Evolutionary conservation across 2,329 filamentous ascomycete genomes (phyloP), one percentile per base, ranked within the genome.

Genomic region (Ophidiomyces ophidiicola): DNA sequence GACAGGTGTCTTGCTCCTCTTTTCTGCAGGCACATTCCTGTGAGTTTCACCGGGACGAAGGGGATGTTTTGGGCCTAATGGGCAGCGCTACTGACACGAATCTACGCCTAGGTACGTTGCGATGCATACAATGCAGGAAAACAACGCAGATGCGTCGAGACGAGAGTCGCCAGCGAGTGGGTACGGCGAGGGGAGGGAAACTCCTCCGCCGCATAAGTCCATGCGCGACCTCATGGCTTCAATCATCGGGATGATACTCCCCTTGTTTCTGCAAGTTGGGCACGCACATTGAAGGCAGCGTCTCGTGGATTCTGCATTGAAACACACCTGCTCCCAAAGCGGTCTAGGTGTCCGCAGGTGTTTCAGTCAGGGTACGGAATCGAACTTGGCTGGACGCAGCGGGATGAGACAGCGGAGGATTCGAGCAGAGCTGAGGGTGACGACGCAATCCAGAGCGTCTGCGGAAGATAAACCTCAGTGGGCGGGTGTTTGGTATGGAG

Each of bases 81-180:
- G 7, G 40, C 4, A 23, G 14, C 35, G 29, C 10, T 28, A 29
- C 20, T 31, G n/a, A 24, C 15, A 17, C 5, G 18, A 17, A 28
- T 14, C 18, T 12, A 23, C 10, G 6, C 34, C 10, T 46, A 92
- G 85, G 51, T 94, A 96, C 54, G 90, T 98, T 30, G 90, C 90
- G 1, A 94, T 96, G 87, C 90, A 98, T 56, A 86, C 87, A 1
- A 94, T 96, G 85, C 83, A 92, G 56, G 87, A 94, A 53, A 64
- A 62, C 38, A 56, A 56, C n/a, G 50, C 56, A 14, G 53, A 51
- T 21, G 50, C 52, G 4, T 38, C 48, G 4, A 45, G 54, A 8
- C 57, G 56, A 7, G 56, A 62, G 24, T 40, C 53, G 11, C 51
- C 56, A 34, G 47, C 48, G n/a, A 66, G 66, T 44, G 63, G 64